These are phyloP conservation scores for Aspergillus quadricinctus DNA, from an alignment of 2,329 filamentous ascomycete genomes.

Conservation along the genomic window DNA sequence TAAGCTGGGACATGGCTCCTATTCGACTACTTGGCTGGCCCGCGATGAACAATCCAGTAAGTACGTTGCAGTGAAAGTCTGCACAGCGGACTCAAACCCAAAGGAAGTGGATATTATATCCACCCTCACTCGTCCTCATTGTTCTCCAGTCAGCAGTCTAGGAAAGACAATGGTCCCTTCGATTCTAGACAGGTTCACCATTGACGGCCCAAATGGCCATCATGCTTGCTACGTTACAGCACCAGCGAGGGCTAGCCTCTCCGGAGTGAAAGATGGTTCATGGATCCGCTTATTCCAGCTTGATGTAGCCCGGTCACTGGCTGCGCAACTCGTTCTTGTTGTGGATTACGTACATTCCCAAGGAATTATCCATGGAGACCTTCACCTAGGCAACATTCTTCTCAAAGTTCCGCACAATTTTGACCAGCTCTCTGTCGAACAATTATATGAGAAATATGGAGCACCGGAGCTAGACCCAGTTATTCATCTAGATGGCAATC, in stretches of 20 bases:
- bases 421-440: conserved; percentile 13
- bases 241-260: conserved; percentile 17
- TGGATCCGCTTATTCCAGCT: conserved; percentile 21
- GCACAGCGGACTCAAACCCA: conserved; percentile 18
- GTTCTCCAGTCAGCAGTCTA: not conserved
- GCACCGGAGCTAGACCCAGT: conserved; percentile 17
- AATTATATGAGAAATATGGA: conserved; percentile 19
- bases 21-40: conserved; percentile 32
- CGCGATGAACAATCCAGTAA: conserved; percentile 16
- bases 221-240: conserved; percentile 21
- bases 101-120: conserved; percentile 14
- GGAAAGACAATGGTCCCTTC: conserved; percentile 10
- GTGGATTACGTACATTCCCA: conserved; percentile 20
- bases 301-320: conserved; percentile 20
- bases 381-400: conserved; percentile 36
- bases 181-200: conserved; percentile 17
- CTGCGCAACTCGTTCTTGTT: conserved; percentile 27
- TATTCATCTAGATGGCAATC: conserved; percentile 18
- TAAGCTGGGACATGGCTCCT: conserved; percentile 39
- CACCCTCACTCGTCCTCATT: conserved; percentile 7
- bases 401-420: conserved; percentile 18
- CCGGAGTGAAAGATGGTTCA: conserved; percentile 15
- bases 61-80: conserved; percentile 28
- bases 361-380: conserved; percentile 30
- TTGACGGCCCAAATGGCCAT: conserved; percentile 22